Base-by-base conservation (phyloP, 306 rosid genomes). In the Citrullus mucosospermus region DNA sequence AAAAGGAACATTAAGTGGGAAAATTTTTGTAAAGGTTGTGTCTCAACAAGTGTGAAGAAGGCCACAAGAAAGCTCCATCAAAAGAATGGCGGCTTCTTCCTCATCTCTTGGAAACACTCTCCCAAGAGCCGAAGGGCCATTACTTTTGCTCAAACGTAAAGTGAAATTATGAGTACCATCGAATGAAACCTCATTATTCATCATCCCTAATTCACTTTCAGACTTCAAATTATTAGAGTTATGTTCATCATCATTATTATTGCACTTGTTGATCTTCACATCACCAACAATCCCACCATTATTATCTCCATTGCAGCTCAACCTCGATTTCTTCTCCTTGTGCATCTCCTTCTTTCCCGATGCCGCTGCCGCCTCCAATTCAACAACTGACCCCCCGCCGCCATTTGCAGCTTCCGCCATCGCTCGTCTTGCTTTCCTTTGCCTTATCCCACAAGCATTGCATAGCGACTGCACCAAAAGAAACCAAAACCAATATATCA, bases 371-470 rank as follows among this genome's bases (percentile, higher is more conserved):
- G 51, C 78, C 6, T 41, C 9, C 20, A 56, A 4, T 1, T 36
- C 22, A 18, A 22, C 78, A 0, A 60, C 75, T 81, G 34, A 79
- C 32, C 82, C 85, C 34, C 80, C 36, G 44, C 81, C 79, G 50
- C 85, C 65, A 0, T 72, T 84, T 9, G 79, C 81, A 57, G 90
- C 96, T 86, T 89, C 96, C 5, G 86, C 86, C 89, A 88, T 86
- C 51, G 98, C 94, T 79, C 88, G 81, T 79, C 94, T 90, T 22
- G 92, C 96, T 81, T 94, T 94, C 85, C 98, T 86, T 38, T 89
- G 96, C 71, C 97, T 82, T 22, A 92, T 94, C 4, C 98, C 98
- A 76, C 98, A 94, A 1, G 97, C 98, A 87, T 94, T 94, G 88
- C 98, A 92, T n/a, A 94, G 91, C 9, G 98, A 87, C 98, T 94